phyloP scores from a whole-genome alignment of 495 filamentous ascomycete species.

The Hypoxylon subgilvum region DNA sequence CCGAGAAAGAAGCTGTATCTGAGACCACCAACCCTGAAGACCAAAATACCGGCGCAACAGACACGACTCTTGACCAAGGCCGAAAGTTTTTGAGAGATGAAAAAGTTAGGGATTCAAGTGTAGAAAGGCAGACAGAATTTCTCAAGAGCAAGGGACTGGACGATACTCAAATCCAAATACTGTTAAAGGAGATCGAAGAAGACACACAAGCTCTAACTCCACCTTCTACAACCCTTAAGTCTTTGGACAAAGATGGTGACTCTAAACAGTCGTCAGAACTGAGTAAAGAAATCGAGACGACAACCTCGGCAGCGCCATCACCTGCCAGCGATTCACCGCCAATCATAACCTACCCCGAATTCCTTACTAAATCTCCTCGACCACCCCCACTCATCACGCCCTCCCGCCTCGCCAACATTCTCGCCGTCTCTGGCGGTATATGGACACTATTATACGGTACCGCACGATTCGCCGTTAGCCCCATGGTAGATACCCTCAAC shows the following conservation, averaged over 20 bases:
- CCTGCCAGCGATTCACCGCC: constrained; percentile 66
- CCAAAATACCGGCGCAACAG: constrained; percentile 30
- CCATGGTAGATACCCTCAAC: constrained; percentile 79
- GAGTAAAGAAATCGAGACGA: constrained; percentile 13
- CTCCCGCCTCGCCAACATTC: constrained; percentile 72
- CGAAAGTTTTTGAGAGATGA: constrained; percentile 80
- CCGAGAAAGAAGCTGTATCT: constrained; percentile 15
- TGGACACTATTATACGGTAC: constrained; percentile 79
- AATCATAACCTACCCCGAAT: constrained; percentile 98
- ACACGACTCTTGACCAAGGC: constrained; percentile 68
- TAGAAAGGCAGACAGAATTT: constrained; percentile 77
- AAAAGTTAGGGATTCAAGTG: constrained; percentile 70
- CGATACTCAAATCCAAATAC: constrained; percentile 67
- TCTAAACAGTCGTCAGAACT: constrained; percentile 24
- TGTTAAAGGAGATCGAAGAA: constrained; percentile 59
- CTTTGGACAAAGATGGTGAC: constrained; percentile 24
- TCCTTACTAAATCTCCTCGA: constrained; percentile 70
- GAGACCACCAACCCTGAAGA: constrained; percentile 9
- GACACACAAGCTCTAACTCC: constrained; percentile 38
- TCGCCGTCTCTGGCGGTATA: constrained; percentile 75
- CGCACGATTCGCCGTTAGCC: constrained; percentile 78
- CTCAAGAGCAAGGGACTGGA: constrained; percentile 79
- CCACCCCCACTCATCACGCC: constrained; percentile 77
- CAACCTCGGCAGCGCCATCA: constrained; percentile 8
- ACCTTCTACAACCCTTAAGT: constrained; percentile 19